These are phyloP conservation scores for Mesostigma viride DNA, from an alignment of 139 green algal genomes.

Conservation along the genomic window DNA sequence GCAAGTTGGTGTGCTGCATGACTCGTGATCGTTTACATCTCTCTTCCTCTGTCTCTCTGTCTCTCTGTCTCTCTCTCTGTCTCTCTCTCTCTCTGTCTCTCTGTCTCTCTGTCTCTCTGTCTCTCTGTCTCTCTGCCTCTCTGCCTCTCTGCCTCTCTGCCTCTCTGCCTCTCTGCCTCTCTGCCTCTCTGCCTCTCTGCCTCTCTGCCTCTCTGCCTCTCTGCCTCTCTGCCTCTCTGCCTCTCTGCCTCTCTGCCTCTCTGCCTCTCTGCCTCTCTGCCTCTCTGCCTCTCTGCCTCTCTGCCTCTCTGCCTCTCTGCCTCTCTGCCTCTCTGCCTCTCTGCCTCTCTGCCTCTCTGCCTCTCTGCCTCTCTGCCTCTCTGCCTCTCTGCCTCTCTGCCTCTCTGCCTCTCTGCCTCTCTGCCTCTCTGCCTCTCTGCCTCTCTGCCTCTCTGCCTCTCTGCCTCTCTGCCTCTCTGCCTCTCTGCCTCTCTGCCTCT, in stretches of 20 bases:
- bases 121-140: background rate
- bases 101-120: background rate
- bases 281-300: background rate
- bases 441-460: too few relatives aligned
- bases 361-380: too few relatives aligned
- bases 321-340: too few relatives aligned
- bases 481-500: too few relatives aligned
- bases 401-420: too few relatives aligned
- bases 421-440: too few relatives aligned
- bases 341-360: too few relatives aligned
- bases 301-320: background rate
- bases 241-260: background rate
- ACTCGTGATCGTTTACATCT: background rate
- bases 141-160: background rate
- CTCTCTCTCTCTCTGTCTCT: conserved; percentile 3
- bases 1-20: too few relatives aligned
- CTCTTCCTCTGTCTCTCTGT: background rate
- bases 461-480: too few relatives aligned
- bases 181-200: background rate
- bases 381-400: too few relatives aligned
- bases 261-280: background rate
- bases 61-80: conserved; percentile 2
- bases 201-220: background rate
- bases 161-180: background rate
- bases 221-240: background rate